Evolutionary conservation across 2,329 filamentous ascomycete genomes (phyloP).

Genomic region (Diaporthe helianthi): DNA sequence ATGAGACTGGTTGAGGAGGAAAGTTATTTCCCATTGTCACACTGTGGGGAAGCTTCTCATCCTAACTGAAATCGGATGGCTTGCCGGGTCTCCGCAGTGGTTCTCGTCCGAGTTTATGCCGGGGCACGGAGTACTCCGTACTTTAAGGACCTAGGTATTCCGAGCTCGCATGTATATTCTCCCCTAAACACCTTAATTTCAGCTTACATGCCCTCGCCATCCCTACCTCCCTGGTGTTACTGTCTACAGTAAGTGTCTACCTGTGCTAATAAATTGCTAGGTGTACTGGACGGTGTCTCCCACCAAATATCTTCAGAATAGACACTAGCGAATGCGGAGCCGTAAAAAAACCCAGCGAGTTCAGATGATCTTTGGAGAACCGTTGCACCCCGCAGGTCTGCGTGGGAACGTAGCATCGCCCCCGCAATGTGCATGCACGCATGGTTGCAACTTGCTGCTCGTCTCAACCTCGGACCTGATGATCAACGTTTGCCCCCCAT

Average conservation of each 20-base stretch:
- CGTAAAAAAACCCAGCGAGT: neutral
- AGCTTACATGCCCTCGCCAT: too few species aligned
- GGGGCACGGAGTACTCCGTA: too few species aligned
- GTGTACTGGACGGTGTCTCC: too few species aligned
- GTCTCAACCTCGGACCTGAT: constrained; percentile 19
- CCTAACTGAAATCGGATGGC: neutral
- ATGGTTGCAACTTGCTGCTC: neutral
- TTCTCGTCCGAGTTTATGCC: neutral
- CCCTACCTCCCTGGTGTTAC: too few species aligned
- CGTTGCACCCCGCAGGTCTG: neutral
- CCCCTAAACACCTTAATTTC: too few species aligned
- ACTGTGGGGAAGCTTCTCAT: neutral
- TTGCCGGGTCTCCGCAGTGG: neutral
- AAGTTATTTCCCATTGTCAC: neutral
- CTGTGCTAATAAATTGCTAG: too few species aligned
- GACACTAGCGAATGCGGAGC: neutral
- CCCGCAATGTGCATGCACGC: constrained; percentile 7
- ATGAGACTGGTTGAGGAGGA: neutral
- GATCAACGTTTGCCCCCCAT: constrained; percentile 16
- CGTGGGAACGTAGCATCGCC: constrained; percentile 18
- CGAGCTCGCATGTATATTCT: too few species aligned
- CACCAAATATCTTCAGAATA: neutral
- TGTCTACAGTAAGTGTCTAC: too few species aligned
- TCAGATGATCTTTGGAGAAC: neutral
- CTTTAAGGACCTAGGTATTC: too few species aligned